Conservation (phyloP, 495 filamentous ascomycete genomes). For the Patellaria atrata region DNA sequence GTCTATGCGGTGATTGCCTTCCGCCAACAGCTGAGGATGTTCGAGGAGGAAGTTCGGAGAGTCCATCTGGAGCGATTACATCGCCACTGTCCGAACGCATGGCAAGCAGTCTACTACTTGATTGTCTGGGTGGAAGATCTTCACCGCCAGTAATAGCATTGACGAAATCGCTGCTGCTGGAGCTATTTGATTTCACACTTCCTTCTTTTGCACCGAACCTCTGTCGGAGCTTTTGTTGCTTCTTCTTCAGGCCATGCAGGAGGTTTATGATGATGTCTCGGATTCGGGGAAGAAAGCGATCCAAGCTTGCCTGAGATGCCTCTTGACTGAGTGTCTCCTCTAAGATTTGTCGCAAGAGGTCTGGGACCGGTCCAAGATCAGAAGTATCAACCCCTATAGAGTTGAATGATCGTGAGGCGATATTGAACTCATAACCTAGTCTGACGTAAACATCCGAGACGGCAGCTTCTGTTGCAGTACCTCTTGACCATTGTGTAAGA, state of each 20-base stretch:
- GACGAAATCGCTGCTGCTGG: conserved; percentile 44
- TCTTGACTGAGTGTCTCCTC: conserved; percentile 95
- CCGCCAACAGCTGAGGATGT: conserved; percentile 29
- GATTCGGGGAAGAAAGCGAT: conserved; percentile 81
- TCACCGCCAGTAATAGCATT: conserved; percentile 49
- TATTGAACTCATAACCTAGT: conserved; percentile 95
- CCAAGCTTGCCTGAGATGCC: conserved; percentile 80
- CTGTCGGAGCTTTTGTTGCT: conserved; percentile 80
- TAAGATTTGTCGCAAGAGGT: conserved; percentile 74
- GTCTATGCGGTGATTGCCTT: conserved; percentile 21
- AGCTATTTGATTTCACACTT: conserved; percentile 19
- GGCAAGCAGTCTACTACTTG: conserved; percentile 21
- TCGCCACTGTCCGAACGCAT: conserved; percentile 35
- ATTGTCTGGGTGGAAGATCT: conserved; percentile 32
- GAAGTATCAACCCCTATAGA: conserved; percentile 89
- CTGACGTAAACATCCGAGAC: conserved; percentile 97
- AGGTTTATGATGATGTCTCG: conserved; percentile 97
- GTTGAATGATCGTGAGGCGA: conserved; percentile 89
- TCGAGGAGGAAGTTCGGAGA: conserved; percentile 32
- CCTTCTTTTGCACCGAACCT: conserved; percentile 45
- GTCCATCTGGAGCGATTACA: conserved; percentile 36
- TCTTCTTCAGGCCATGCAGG: conserved; percentile 87
- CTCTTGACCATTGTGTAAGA: conserved; percentile 90
- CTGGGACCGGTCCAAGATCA: conserved; percentile 89
- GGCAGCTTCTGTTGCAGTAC: conserved; percentile 76